Evolutionary conservation across 192 early-diverging fungal genomes (phyloP).

Genomic region (Coemansia sp.): DNA sequence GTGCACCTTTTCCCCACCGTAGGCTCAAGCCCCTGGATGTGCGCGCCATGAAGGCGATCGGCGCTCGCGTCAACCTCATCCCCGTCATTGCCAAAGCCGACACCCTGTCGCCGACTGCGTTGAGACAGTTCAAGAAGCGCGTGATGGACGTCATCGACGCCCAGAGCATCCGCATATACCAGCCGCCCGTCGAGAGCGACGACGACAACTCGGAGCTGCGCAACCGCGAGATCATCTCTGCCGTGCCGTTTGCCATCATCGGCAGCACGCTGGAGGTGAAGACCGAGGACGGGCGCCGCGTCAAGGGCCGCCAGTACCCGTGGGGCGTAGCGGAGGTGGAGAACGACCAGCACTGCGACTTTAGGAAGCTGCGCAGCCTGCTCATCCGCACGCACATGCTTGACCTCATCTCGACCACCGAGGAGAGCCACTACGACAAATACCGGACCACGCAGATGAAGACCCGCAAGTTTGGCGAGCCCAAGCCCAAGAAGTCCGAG

Average conservation of each 20-base stretch:
- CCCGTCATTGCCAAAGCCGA: slow-evolving; percentile 98
- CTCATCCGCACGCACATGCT: slow-evolving; percentile 98
- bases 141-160: slow-evolving; percentile 89
- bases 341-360: slow-evolving; percentile 98
- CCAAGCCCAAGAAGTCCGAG: slow-evolving; percentile 73
- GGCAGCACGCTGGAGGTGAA: slow-evolving; percentile 84
- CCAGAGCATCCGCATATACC: slow-evolving; percentile 91
- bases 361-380: slow-evolving; percentile 93
- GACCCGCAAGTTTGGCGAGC: slow-evolving; percentile 84
- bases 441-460: slow-evolving; percentile 87
- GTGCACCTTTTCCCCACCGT: slow-evolving; percentile 5
- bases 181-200: slow-evolving; percentile 85
- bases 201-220: slow-evolving; percentile 74
- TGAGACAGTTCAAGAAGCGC: slow-evolving; percentile 93
- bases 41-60: slow-evolving; percentile 96
- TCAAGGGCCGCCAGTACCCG: slow-evolving; percentile 94
- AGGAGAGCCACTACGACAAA: slow-evolving; percentile 94
- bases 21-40: slow-evolving; percentile 85
- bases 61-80: slow-evolving; percentile 94
- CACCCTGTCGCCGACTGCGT: slow-evolving; percentile 88
- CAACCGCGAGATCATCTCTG: slow-evolving; percentile 82
- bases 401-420: slow-evolving; percentile 89
- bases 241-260: slow-evolving; percentile 97
- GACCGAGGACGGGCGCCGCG: slow-evolving; percentile 77
- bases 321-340: slow-evolving; percentile 99